A percentile compares a stretch with the other conserved stretches of the same genome.
Evolutionary conservation across 805 yeast species (phyloP).

Genomic region (Cephaloascus albidus): DNA sequence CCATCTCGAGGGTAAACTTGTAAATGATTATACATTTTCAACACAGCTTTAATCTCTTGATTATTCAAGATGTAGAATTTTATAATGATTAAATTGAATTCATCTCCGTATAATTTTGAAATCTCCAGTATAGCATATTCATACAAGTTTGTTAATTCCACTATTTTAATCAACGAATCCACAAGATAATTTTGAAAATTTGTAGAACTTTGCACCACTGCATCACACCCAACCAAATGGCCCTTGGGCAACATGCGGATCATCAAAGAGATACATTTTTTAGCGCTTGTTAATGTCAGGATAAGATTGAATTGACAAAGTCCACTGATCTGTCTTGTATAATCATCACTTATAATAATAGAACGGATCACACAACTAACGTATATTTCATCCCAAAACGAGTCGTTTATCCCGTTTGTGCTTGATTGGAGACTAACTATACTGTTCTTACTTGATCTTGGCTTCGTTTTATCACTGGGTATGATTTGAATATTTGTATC

Average conservation of each 20-base stretch:
- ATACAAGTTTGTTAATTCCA: slow-evolving; percentile 26
- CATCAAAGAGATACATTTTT: slow-evolving; percentile 24
- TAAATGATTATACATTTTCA: slow-evolving; percentile 28
- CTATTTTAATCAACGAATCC: slow-evolving; percentile 35
- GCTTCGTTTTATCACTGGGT: not conserved
- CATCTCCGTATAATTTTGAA: slow-evolving; percentile 8
- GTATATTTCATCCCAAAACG: slow-evolving; percentile 57
- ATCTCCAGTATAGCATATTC: slow-evolving; percentile 29
- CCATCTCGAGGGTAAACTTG: slow-evolving; percentile 43
- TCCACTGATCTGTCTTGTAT: slow-evolving; percentile 50
- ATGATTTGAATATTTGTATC: slow-evolving; percentile 22
- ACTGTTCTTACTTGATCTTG: too few relatives aligned
- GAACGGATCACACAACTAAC: slow-evolving; percentile 51
- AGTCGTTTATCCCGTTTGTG: too few relatives aligned
- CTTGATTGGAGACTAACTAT: too few relatives aligned
- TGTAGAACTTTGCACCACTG: slow-evolving; percentile 3
- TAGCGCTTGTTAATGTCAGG: slow-evolving; percentile 22
- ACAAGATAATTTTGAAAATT: slow-evolving; percentile 41
- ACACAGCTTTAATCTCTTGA: slow-evolving; percentile 39
- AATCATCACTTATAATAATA: slow-evolving; percentile 41
- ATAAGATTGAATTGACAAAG: slow-evolving; percentile 39
- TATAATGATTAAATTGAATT: slow-evolving; percentile 23
- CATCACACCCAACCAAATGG: slow-evolving; percentile 26
- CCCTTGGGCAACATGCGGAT: slow-evolving; percentile 40
- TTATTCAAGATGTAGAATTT: slow-evolving; percentile 27